phyloP scores from a whole-genome alignment of 225 moss, liverwort and hornwort genomes.

The Lunularia cruciata region DNA sequence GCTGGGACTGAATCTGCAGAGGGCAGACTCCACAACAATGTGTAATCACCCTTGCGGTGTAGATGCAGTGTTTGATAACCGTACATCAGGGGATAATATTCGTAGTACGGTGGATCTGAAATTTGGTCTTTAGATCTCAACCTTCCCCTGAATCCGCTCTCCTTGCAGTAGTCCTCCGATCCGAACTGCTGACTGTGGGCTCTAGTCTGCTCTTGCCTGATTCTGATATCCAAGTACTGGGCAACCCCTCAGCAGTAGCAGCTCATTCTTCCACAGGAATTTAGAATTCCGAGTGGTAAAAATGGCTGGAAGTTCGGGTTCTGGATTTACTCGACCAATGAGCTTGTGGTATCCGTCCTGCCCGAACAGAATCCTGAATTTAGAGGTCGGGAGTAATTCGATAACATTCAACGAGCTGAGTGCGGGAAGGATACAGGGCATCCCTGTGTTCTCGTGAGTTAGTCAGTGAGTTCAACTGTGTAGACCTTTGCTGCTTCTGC shows the following conservation, averaged over 20 bases:
- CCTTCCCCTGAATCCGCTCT: slow-evolving; percentile 4
- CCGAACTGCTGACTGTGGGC: neutral
- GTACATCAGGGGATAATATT: slow-evolving; percentile 10
- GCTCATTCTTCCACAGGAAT: too few relatives aligned
- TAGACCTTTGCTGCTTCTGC: too few relatives aligned
- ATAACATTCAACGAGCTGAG: neutral
- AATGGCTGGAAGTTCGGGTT: neutral
- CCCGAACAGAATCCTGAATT: slow-evolving; percentile 7
- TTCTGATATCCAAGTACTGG: neutral
- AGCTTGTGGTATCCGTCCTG: neutral
- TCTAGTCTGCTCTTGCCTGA: neutral
- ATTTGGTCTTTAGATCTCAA: slow-evolving; percentile 9
- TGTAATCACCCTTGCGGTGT: neutral
- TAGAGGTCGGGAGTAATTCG: neutral
- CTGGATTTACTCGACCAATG: neutral
- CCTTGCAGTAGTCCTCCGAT: neutral
- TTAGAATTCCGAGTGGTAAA: neutral
- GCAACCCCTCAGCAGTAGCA: neutral
- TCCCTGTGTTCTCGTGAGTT: too few relatives aligned
- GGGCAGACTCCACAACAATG: neutral
- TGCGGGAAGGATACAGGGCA: neutral
- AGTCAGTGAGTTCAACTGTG: neutral
- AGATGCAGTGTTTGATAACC: slow-evolving; percentile 3
- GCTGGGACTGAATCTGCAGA: slow-evolving; percentile 8
- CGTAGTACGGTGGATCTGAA: neutral